A percentile compares a stretch with the other conserved stretches of the same genome.
phyloP scores from a whole-genome alignment of 2,329 filamentous ascomycete species.

The Pseudocercospora musae region DNA sequence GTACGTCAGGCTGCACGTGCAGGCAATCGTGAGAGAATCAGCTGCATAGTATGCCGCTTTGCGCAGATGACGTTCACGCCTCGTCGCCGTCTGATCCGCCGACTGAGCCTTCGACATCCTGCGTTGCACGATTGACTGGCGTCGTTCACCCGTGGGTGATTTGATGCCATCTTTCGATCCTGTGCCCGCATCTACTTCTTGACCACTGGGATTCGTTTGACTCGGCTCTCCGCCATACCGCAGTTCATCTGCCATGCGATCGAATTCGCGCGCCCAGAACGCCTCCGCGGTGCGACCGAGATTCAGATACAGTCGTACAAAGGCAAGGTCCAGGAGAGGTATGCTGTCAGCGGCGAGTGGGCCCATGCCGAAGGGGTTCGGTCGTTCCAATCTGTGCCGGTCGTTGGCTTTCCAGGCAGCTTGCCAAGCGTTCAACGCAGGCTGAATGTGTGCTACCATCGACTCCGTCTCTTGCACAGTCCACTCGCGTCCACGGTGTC shows the following conservation, averaged over 20 bases:
- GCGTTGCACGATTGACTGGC: slow-evolving; percentile 31
- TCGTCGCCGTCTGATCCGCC: slow-evolving; percentile 41
- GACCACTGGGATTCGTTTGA: slow-evolving; percentile 54
- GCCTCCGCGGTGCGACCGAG: slow-evolving; percentile 88
- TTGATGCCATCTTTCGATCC: background rate
- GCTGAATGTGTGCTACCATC: slow-evolving; percentile 94
- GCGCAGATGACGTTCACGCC: slow-evolving; percentile 79
- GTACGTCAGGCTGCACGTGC: slow-evolving; percentile 80
- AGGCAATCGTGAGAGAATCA: slow-evolving; percentile 83
- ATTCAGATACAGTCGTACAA: slow-evolving; percentile 88
- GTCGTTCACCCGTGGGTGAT: slow-evolving; percentile 9
- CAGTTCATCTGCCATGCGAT: slow-evolving; percentile 84
- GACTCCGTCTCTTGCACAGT: slow-evolving; percentile 89
- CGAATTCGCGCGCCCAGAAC: slow-evolving; percentile 92
- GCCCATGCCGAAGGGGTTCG: slow-evolving; percentile 76
- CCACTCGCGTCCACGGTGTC: slow-evolving; percentile 85
- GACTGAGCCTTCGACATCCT: slow-evolving; percentile 20
- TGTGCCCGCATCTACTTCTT: slow-evolving; percentile 33
- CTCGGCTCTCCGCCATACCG: slow-evolving; percentile 66
- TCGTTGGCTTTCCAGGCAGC: slow-evolving; percentile 85
- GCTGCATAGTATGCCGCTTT: slow-evolving; percentile 96
- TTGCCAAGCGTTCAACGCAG: slow-evolving; percentile 91
- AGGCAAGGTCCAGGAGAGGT: slow-evolving; percentile 84
- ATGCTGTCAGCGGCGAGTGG: slow-evolving; percentile 88
- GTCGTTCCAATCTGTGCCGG: slow-evolving; percentile 76